These are phyloP conservation scores for Quercus agrifolia DNA, from an alignment of 306 rosid species.

Conservation along the genomic window DNA sequence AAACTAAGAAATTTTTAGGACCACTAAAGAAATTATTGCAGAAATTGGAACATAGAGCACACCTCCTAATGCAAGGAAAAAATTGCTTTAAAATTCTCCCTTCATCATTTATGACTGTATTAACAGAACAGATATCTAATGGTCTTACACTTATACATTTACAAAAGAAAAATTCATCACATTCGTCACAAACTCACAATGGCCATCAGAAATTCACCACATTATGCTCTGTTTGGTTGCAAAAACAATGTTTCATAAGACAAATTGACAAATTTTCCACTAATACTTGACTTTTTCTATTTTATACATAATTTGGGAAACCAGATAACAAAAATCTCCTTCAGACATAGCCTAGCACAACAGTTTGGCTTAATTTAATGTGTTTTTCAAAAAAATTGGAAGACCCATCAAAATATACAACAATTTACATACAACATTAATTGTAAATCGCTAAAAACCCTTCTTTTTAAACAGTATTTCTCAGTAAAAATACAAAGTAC, in stretches of 20 bases:
- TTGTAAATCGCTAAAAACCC: too few relatives aligned
- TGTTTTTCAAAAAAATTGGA: too few relatives aligned
- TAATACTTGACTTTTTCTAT: neutral
- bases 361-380: too few relatives aligned
- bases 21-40: too few relatives aligned
- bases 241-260: neutral
- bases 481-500: neutral
- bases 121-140: neutral
- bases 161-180: neutral
- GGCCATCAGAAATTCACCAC: neutral
- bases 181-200: neutral
- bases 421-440: too few relatives aligned
- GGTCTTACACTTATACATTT: neutral
- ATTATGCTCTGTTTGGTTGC: neutral
- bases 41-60: neutral
- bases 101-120: neutral
- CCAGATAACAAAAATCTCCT: neutral
- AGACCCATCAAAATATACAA: too few relatives aligned
- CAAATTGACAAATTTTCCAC: neutral
- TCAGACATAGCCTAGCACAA: neutral
- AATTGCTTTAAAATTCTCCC: neutral
- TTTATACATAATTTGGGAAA: neutral
- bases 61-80: neutral
- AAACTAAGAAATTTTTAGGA: too few relatives aligned
- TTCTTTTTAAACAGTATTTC: neutral